Evolutionary conservation across 768 basidiomycete genomes (phyloP), one percentile per base, ranked within the genome.

Genomic region (Tricholoma flavovirens): DNA sequence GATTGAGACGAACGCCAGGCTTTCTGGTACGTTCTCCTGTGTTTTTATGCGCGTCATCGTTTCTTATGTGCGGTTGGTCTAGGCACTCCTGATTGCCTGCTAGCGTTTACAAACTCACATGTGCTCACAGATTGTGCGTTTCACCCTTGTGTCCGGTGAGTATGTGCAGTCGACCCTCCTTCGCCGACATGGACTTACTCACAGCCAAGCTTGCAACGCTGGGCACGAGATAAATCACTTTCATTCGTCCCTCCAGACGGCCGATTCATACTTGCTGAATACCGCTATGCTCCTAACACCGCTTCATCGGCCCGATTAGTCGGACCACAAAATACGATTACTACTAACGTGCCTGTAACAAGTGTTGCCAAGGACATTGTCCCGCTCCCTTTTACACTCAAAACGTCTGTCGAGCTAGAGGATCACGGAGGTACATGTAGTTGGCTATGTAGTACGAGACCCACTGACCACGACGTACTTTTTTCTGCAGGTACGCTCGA

Each of bases 161-260:
- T 67, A 10, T 36, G 2, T 15, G 48, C 45, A 50, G 21, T 19
- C 4, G n/a, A 30, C 30, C 10, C 15, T 48, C 14, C 57, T 14
- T 40, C 14, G 29, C n/a, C 14, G 19, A n/a, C n/a, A 17, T 26
- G 24, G 7, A 30, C n/a, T n/a, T n/a, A 30, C 29, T 49, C n/a
- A 49, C 10, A n/a, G n/a, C 15, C 24, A 61, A 95, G 93, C 35
- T 74, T 95, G 22, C 86, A 83, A 64, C 84, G 86, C 55, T 97
- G 92, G 88, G 74, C 78, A 21, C 82, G 84, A 36, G 86, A 90
- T 64, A 87, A 83, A 63, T 71, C 78, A 1, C 73, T 98, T 40
- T 96, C 95, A 1, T 98, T 98, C 67, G 83, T 98, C 19, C 95
- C 95, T 5, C 95, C 95, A 4, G 95, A 98, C 63, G 94, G 95